Evolutionary conservation across 345 rosid genomes (phyloP).

Genomic region (Trapa incisa): DNA sequence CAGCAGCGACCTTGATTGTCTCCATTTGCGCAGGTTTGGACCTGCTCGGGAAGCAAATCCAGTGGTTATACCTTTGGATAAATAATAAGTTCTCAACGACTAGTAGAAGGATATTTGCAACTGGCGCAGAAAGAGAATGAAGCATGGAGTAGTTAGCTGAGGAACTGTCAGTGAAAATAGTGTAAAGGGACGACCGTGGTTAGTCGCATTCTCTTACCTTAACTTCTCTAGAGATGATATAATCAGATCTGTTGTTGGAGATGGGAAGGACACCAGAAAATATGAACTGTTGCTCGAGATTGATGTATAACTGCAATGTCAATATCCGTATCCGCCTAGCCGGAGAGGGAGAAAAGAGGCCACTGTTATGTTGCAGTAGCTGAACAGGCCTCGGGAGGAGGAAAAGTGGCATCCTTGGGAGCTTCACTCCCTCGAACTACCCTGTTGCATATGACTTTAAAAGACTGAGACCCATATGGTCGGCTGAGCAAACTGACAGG

Average conservation of each 20-base stretch:
- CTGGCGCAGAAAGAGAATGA: too few species aligned
- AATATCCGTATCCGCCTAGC: conserved; percentile 5
- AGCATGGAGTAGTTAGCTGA: too few species aligned
- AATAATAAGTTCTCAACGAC: too few species aligned
- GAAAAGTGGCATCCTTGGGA: conserved; percentile 35
- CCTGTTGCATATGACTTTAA: conserved; percentile 61
- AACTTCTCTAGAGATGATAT: neutral
- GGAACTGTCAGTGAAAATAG: too few species aligned
- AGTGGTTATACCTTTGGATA: neutral
- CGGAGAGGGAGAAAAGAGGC: neutral
- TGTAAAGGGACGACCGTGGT: too few species aligned
- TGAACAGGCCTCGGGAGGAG: conserved; percentile 25
- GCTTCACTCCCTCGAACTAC: conserved; percentile 70
- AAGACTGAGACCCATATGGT: conserved; percentile 83
- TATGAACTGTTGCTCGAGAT: neutral
- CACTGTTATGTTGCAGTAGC: conserved; percentile 28
- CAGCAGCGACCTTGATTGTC: neutral
- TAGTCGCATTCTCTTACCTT: neutral
- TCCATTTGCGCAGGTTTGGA: neutral
- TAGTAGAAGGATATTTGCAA: too few species aligned
- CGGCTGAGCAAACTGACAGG: conserved; percentile 82
- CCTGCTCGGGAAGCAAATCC: neutral
- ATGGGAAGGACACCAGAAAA: neutral
- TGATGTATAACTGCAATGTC: conserved; percentile 3
- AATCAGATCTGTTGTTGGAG: neutral